Conservation (phyloP, 179 eudicot genomes). For the Actinidia arguta region DNA sequence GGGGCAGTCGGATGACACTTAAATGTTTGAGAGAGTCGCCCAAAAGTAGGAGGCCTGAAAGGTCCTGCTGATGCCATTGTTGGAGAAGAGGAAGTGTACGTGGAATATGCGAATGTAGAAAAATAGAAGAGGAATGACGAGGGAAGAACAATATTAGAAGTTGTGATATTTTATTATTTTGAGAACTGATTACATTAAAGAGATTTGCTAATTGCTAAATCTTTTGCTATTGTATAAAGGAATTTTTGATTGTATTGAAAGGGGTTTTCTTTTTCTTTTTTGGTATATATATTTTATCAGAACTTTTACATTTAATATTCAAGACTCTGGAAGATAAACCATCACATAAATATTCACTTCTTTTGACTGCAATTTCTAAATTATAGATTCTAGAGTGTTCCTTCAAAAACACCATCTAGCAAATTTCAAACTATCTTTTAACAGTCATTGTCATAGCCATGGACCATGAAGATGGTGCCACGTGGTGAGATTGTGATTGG, state of each 20-base stretch:
- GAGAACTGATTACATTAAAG: neutral
- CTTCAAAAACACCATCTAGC: neutral
- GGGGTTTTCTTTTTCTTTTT: no score
- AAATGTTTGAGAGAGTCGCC: no score
- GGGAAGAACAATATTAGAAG: neutral
- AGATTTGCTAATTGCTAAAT: no score
- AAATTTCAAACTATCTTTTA: neutral
- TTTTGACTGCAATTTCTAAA: no score
- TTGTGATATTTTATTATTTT: no score
- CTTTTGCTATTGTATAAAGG: neutral
- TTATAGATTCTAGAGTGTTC: no score
- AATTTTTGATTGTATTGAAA: no score
- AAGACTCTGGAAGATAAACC: neutral
- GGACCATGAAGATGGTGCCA: conserved; percentile 86
- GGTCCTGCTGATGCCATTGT: conserved; percentile 82
- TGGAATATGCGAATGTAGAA: neutral
- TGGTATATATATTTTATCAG: no score
- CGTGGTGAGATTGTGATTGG: conserved; percentile 62
- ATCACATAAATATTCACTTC: no score
- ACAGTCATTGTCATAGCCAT: conserved; percentile 92
- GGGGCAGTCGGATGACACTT: no score
- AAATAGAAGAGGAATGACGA: neutral
- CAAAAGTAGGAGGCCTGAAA: conserved; percentile 84
- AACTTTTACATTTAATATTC: no score
- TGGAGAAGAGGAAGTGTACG: neutral